phyloP scores from a whole-genome alignment of 306 rosid species.

The Acacia melanoxylon region DNA sequence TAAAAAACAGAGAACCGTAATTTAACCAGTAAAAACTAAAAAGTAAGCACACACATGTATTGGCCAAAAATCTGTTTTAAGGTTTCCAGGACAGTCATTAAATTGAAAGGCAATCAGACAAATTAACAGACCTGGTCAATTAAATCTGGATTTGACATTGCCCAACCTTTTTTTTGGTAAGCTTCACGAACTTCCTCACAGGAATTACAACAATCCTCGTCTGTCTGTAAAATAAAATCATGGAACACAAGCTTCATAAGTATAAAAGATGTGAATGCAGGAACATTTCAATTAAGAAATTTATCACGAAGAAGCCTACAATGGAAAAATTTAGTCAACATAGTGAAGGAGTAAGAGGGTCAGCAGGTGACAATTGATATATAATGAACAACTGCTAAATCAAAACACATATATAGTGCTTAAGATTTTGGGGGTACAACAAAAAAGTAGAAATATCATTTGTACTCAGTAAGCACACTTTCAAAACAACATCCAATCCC shows the following conservation, averaged over 20 bases:
- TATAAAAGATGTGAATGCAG: not conserved
- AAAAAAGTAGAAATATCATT: not conserved
- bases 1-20: not conserved
- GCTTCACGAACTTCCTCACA: constrained; percentile 99
- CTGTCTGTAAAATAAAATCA: constrained; percentile 50
- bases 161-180: constrained; percentile 96
- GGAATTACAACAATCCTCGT: constrained; percentile 87
- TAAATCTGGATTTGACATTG: constrained; percentile 84
- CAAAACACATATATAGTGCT: constrained; percentile 5
- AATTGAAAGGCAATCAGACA: constrained; percentile 28
- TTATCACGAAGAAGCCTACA: constrained; percentile 14
- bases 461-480: not conserved
- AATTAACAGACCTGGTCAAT: constrained; percentile 80
- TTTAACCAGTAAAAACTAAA: not conserved
- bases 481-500: constrained; percentile 13
- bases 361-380: constrained; percentile 19
- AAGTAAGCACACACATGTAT: not conserved
- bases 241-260: not conserved
- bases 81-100: not conserved
- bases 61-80: not conserved
- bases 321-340: not conserved
- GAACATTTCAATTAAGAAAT: constrained; percentile 14
- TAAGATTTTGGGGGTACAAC: not conserved
- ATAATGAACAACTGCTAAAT: constrained; percentile 14
- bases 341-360: not conserved